Conservation (phyloP, 768 basidiomycete genomes). For the Psilocybe cyanescens region DNA sequence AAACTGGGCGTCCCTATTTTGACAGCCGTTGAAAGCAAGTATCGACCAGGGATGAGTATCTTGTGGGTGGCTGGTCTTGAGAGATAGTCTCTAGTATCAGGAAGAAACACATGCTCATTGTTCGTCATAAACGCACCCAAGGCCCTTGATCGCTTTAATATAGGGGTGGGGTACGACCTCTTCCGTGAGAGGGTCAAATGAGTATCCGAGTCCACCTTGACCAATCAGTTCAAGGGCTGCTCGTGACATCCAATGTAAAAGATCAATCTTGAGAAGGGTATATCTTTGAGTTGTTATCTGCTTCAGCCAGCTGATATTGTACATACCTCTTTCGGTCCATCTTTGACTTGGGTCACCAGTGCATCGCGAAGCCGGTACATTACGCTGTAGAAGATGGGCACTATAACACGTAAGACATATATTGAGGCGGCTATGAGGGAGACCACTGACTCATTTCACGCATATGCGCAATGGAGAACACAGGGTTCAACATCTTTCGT, state of each 20-base stretch:
- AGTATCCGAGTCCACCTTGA: constrained; percentile 48
- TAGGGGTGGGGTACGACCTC: constrained; percentile 34
- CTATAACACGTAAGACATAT: constrained; percentile 15
- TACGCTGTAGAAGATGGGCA: constrained; percentile 37
- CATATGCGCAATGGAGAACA: constrained; percentile 46
- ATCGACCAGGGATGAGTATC: constrained; percentile 3
- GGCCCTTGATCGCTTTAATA: constrained; percentile 28
- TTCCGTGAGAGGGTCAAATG: constrained; percentile 40
- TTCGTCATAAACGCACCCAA: constrained; percentile 25
- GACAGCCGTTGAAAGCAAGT: constrained; percentile 19
- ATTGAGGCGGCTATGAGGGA: neutral
- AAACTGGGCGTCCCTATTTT: constrained; percentile 32
- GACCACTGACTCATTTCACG: constrained; percentile 35
- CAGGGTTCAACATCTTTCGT: constrained; percentile 47
- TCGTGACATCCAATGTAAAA: constrained; percentile 39
- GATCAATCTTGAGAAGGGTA: constrained; percentile 30
- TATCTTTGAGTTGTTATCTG: constrained; percentile 6
- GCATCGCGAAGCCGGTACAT: constrained; percentile 31
- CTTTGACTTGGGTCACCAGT: constrained; percentile 23
- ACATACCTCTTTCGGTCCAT: constrained; percentile 36
- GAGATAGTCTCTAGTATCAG: too few relatives aligned
- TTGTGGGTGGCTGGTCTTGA: constrained; percentile 6
- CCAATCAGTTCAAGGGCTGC: constrained; percentile 55
- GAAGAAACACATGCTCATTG: too few relatives aligned
- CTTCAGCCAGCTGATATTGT: neutral